Evolutionary conservation across 768 basidiomycete genomes (phyloP).

Genomic region (Lactarius indigo): DNA sequence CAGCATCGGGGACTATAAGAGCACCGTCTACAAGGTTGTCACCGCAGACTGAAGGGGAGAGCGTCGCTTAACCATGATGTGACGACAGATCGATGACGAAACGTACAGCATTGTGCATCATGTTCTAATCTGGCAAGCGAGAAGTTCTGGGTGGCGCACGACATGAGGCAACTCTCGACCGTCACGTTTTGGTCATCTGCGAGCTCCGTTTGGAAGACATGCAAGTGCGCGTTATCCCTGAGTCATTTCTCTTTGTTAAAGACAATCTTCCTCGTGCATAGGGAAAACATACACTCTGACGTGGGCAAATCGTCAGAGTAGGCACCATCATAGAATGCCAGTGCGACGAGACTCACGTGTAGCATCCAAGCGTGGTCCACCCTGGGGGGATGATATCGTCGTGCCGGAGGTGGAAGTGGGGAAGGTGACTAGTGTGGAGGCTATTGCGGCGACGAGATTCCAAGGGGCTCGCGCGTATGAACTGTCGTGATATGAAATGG

Average conservation of each 20-base stretch:
- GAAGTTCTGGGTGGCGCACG: constrained; percentile 54
- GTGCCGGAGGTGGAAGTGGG: constrained; percentile 5
- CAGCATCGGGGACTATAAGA: too few relatives aligned
- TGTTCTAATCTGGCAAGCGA: constrained; percentile 71
- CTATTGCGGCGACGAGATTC: background rate
- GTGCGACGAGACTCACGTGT: constrained; percentile 42
- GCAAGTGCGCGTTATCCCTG: constrained; percentile 59
- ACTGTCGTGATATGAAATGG: background rate
- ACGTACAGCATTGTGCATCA: constrained; percentile 47
- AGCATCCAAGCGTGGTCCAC: constrained; percentile 61
- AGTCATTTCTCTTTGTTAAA: constrained; percentile 2
- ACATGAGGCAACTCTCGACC: constrained; percentile 56
- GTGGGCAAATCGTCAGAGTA: constrained; percentile 32
- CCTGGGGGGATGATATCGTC: constrained; percentile 41
- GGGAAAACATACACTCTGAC: constrained; percentile 44
- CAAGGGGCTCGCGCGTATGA: background rate
- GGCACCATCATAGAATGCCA: background rate
- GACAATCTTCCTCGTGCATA: background rate
- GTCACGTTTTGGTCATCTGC: constrained; percentile 45
- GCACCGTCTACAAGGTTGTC: too few relatives aligned
- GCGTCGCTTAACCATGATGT: background rate
- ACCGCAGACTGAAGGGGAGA: constrained; percentile 5
- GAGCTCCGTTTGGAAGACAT: constrained; percentile 46
- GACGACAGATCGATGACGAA: background rate
- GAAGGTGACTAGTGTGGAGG: constrained; percentile 8